Evolutionary conservation across 768 basidiomycete genomes (phyloP).

Genomic region (Lactarius pseudohatsudake): DNA sequence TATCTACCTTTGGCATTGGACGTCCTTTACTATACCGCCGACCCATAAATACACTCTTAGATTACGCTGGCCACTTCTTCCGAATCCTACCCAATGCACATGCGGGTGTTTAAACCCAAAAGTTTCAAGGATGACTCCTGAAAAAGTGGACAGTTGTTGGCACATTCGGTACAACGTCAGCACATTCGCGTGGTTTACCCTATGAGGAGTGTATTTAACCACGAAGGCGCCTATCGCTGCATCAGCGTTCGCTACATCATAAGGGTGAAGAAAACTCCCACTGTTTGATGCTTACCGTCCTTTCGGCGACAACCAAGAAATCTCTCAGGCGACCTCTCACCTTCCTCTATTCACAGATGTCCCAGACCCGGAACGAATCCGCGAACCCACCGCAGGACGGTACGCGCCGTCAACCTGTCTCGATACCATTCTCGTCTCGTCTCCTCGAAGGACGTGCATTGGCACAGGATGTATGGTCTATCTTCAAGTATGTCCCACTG

Average conservation of each 20-base stretch:
- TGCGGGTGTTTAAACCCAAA: not conserved
- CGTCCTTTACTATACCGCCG: not conserved
- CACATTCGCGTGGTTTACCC: not conserved
- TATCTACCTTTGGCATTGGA: too few relatives aligned
- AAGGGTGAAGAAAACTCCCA: not conserved
- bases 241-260: not conserved
- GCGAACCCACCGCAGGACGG: constrained; percentile 21
- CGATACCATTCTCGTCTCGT: constrained; percentile 70
- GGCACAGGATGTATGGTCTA: constrained; percentile 86
- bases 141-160: not conserved
- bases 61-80: not conserved
- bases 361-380: constrained; percentile 1
- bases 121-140: not conserved
- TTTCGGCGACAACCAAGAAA: constrained; percentile 20
- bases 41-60: not conserved
- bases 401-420: constrained; percentile 43
- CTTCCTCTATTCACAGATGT: constrained; percentile 20
- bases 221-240: not conserved
- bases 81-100: not conserved
- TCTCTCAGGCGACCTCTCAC: constrained; percentile 11
- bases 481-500: constrained; percentile 62
- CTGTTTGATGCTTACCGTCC: constrained; percentile 2
- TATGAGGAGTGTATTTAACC: too few relatives aligned
- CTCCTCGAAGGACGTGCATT: constrained; percentile 74
- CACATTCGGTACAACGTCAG: not conserved